phyloP scores from a whole-genome alignment of 306 rosid species.

The Medicago lupulina region DNA sequence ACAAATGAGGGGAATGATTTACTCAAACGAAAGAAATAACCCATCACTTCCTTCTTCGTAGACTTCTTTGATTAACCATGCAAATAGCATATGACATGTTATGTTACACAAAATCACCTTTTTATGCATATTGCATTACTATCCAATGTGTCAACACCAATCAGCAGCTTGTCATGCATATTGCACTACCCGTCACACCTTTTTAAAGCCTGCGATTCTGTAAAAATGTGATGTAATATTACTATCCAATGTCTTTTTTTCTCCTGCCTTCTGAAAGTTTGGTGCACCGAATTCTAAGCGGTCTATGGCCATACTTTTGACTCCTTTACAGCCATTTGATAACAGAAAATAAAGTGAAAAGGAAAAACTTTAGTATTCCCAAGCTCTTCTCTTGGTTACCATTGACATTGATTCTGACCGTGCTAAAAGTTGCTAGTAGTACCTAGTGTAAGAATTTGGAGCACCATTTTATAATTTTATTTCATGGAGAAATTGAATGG shows the following conservation, averaged over 20 bases:
- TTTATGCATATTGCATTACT: too few species aligned
- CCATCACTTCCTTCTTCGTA: slow-evolving; percentile 38
- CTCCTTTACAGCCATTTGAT: slow-evolving; percentile 56
- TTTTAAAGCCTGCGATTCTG: slow-evolving; percentile 46
- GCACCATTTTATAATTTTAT: slow-evolving; percentile 26
- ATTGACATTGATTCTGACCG: slow-evolving; percentile 51
- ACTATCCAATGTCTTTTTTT: slow-evolving; percentile 39
- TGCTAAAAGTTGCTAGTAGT: slow-evolving; percentile 25
- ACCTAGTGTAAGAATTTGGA: slow-evolving; percentile 25
- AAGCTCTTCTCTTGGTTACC: slow-evolving; percentile 37
- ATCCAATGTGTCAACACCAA: too few species aligned
- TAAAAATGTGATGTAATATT: slow-evolving; percentile 37
- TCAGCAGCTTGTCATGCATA: too few species aligned
- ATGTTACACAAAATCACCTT: neutral
- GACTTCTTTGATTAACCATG: slow-evolving; percentile 40
- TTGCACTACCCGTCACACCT: neutral
- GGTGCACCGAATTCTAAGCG: slow-evolving; percentile 66
- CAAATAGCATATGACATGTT: slow-evolving; percentile 9
- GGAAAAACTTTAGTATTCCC: slow-evolving; percentile 26
- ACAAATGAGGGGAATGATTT: slow-evolving; percentile 27
- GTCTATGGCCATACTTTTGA: slow-evolving; percentile 58
- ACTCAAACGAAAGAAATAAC: slow-evolving; percentile 46
- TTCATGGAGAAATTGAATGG: too few species aligned
- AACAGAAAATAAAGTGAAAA: slow-evolving; percentile 46
- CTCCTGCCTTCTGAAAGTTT: slow-evolving; percentile 48